Conservation (phyloP, 257 asterid genomes). For the Penstemon barbatus region DNA sequence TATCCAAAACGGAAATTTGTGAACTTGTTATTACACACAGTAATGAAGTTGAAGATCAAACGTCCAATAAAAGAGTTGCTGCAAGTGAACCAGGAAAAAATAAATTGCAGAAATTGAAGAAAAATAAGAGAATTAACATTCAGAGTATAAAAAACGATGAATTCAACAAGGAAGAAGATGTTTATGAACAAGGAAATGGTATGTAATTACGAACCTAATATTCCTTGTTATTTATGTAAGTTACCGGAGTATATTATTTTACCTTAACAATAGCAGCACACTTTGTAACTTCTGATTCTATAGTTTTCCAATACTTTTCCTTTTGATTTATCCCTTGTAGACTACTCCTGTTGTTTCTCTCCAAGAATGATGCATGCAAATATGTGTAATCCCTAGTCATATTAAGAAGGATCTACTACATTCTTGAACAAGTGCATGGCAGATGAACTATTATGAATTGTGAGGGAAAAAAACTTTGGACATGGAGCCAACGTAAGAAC, state of each 20-base stretch:
- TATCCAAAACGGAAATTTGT: slow-evolving; percentile 12
- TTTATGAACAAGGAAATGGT: slow-evolving; percentile 37
- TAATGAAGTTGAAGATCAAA: slow-evolving; percentile 31
- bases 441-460: background rate
- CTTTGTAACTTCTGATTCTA: background rate
- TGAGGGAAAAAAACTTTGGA: background rate
- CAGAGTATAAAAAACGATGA: slow-evolving; percentile 27
- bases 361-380: slow-evolving; percentile 3
- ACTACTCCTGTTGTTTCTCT: background rate
- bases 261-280: background rate
- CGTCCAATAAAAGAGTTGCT: slow-evolving; percentile 23
- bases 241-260: background rate
- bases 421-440: no score
- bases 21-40: slow-evolving; percentile 3
- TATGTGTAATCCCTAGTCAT: background rate
- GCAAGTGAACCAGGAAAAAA: slow-evolving; percentile 29
- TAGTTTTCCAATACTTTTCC: background rate
- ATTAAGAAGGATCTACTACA: no score
- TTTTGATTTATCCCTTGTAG: no score
- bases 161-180: slow-evolving; percentile 25
- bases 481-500: no score
- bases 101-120: slow-evolving; percentile 36
- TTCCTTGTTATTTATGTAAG: slow-evolving; percentile 2
- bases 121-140: slow-evolving; percentile 43
- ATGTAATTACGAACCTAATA: slow-evolving; percentile 14